A percentile compares a stretch with the other conserved stretches of the same genome.
These are phyloP conservation scores for Saussurea involucrata DNA, from an alignment of 129 eudicot species.

Conservation along the genomic window DNA sequence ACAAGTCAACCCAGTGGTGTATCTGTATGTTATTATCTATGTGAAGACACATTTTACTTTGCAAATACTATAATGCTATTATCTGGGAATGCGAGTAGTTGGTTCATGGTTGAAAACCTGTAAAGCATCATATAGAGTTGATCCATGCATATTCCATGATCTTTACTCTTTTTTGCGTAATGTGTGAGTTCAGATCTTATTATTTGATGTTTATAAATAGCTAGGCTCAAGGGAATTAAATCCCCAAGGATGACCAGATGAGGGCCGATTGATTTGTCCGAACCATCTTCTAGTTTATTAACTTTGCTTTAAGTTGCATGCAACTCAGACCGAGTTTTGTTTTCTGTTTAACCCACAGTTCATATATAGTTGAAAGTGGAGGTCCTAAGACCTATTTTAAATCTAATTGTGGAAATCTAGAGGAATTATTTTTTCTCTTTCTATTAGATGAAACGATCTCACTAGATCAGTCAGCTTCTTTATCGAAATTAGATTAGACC, in stretches of 20 bases:
- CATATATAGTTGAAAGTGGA: not conserved
- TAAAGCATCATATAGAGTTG: not conserved
- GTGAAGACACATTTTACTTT: not conserved
- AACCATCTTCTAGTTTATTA: not conserved
- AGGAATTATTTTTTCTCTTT: not conserved
- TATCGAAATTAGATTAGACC: not conserved
- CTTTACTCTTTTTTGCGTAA: not conserved
- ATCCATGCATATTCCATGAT: not conserved
- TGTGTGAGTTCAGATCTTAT: not conserved
- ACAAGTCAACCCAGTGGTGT: not conserved
- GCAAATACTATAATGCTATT: not conserved
- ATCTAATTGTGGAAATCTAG: not conserved
- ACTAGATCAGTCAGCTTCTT: not conserved
- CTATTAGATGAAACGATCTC: not conserved
- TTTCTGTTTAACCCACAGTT: not conserved
- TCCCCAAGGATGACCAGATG: not conserved
- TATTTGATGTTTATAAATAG: not conserved
- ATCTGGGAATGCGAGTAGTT: not conserved
- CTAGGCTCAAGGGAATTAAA: not conserved
- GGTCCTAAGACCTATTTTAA: not conserved
- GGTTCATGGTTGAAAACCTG: slow-evolving; percentile 8
- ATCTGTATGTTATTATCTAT: not conserved
- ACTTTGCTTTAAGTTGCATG: not conserved
- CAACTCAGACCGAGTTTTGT: not conserved
- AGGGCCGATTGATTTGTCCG: not conserved